phyloP scores from a whole-genome alignment of 306 rosid species.

The Echinosophora koreensis region DNA sequence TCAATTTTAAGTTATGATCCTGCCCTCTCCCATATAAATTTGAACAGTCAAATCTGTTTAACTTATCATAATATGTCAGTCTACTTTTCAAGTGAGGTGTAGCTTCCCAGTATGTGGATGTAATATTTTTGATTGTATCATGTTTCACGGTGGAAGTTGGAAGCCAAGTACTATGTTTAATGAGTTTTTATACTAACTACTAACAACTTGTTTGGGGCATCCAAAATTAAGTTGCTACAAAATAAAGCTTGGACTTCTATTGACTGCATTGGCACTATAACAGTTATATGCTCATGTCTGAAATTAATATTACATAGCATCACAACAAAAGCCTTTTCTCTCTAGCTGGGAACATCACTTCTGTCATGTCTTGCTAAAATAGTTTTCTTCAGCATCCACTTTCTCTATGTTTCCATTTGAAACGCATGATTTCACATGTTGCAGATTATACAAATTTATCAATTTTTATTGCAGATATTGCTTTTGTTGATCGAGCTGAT shows the following conservation, averaged over 20 bases:
- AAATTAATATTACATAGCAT: constrained; percentile 12
- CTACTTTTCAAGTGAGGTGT: constrained; percentile 28
- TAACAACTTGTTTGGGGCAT: neutral
- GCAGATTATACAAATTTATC: constrained; percentile 39
- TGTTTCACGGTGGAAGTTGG: constrained; percentile 33
- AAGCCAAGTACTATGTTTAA: constrained; percentile 1
- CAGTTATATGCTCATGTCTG: neutral
- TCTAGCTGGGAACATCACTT: constrained; percentile 20
- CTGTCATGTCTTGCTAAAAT: constrained; percentile 13
- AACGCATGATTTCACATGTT: constrained; percentile 36
- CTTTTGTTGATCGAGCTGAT: constrained; percentile 98
- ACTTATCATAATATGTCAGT: constrained; percentile 1
- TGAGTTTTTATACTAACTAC: neutral
- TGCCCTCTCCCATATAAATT: constrained; percentile 15
- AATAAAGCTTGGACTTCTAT: constrained; percentile 11
- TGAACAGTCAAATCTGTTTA: constrained; percentile 26
- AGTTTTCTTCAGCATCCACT: constrained; percentile 34
- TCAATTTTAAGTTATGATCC: constrained; percentile 8
- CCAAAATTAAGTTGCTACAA: constrained; percentile 17
- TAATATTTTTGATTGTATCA: constrained; percentile 19
- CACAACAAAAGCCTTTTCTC: neutral
- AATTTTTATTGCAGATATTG: constrained; percentile 74
- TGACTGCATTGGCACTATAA: constrained; percentile 27
- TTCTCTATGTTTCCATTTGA: constrained; percentile 35
- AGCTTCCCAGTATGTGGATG: neutral